A percentile compares a stretch with the other conserved stretches of the same genome.
phyloP scores from a whole-genome alignment of 305 asterid species.

The Euphrasia arctica region DNA sequence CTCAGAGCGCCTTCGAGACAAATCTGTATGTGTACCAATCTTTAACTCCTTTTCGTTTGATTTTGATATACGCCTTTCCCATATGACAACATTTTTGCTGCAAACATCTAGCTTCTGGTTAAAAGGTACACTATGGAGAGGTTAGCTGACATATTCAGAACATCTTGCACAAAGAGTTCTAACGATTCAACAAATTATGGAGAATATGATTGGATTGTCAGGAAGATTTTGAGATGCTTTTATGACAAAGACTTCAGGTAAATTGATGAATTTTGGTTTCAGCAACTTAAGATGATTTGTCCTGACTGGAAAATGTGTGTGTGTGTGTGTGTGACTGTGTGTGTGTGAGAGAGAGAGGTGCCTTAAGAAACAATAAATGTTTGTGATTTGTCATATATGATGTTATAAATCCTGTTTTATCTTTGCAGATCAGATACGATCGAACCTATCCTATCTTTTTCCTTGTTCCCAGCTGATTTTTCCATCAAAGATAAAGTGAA shows the following conservation, averaged over 20 bases:
- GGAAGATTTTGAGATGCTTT: constrained; percentile 80
- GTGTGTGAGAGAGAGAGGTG: constrained; percentile 8
- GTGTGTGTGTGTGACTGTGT: background rate
- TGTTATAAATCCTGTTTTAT: constrained; percentile 18
- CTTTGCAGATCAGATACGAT: constrained; percentile 74
- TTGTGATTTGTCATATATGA: constrained; percentile 19
- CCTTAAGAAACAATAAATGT: constrained; percentile 13
- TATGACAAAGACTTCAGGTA: constrained; percentile 99
- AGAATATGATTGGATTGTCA: constrained; percentile 80
- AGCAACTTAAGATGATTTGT: constrained; percentile 22
- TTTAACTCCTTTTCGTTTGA: constrained; percentile 19
- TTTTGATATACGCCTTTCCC: constrained; percentile 9
- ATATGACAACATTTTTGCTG: constrained; percentile 30
- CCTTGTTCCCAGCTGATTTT: constrained; percentile 70
- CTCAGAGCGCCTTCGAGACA: constrained; percentile 93
- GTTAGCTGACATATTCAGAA: constrained; percentile 73
- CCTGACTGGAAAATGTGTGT: constrained; percentile 17
- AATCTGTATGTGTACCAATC: constrained; percentile 61
- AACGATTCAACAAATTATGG: constrained; percentile 39
- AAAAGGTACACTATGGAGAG: constrained; percentile 85
- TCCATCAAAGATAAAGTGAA: constrained; percentile 63
- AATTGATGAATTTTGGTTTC: constrained; percentile 22
- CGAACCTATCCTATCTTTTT: constrained; percentile 67
- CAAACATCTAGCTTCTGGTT: constrained; percentile 63
- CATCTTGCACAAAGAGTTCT: constrained; percentile 47